Evolutionary conservation across 2,329 filamentous ascomycete genomes (phyloP), one percentile per base, ranked within the genome.

Genomic region (Stachybotrys chartarum): DNA sequence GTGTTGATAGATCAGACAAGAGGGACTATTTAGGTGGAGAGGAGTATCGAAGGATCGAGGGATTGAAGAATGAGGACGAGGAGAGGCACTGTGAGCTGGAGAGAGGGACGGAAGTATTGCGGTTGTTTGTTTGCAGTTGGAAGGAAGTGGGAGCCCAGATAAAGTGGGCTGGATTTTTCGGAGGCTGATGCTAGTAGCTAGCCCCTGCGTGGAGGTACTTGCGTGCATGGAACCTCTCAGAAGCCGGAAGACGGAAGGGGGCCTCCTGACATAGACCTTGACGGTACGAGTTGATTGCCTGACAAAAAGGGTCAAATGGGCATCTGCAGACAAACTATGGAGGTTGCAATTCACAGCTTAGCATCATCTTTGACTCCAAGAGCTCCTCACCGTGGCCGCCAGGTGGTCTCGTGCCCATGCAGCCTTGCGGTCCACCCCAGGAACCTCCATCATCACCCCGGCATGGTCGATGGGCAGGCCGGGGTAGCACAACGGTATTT

Each of bases 141-240:
- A n/a, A 5, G 45, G 45, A 47, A n/a, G 16, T 47, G 45, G 45
- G 18, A 47, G 45, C 8, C 4, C 8, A 14, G 10, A n/a, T 17
- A n/a, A 47, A 47, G 45, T 47, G 16, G 45, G 4, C 4, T n/a
- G 45, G 16, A 47, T 45, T 55, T 50, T 58, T 53, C 45, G 54
- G 57, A 54, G 57, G 53, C 55, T 51, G 53, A 55, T 51, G 55
- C 52, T 54, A 49, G 35, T 42, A 42, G 48, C 30, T 35, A 6
- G 10, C 50, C 50, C 50, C 50, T 52, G 50, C 50, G 32, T 14
- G 32, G 49, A 42, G 8, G 35, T 42, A 16, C 52, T 24, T 12
- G 16, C 10, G 31, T 45, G 45, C 50, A 50, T n/a, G 50, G 45
- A 50, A 44, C 12, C 18, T 10, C 12, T 47, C 10, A n/a, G 50